Evolutionary conservation across 1,139 yeast genomes (phyloP), one percentile per base, ranked within the genome.

Genomic region (Scheffersomyces cryptocercus): DNA sequence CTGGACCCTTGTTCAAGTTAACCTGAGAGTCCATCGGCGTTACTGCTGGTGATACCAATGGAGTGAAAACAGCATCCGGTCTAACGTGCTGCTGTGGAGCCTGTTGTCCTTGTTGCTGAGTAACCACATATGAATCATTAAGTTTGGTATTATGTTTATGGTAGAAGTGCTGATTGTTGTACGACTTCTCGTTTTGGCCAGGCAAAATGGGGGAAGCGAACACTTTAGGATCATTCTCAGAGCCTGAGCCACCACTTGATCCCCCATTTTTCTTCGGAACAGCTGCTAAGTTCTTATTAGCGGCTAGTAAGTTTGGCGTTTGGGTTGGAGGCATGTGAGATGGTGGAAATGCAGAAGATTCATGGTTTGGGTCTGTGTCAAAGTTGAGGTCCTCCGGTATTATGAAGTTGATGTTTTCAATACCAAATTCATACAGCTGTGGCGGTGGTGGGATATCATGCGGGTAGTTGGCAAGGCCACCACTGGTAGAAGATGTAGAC

Each of bases 11-110:
- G 43, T 60, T 58, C 32, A 49, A 34, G 36, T 61, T 61, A 7
- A 60, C 57, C 38, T 58, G 65, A 15, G 60, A 53, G 31, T 83
- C 89, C 52, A 79, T 57, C 0, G 91, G 90, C 1, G 88, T 81
- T 20, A 79, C 83, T 3, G 86, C 85, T 0, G 95, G 95, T 2
- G 90, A 84, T 10, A 85, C 79, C 41, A 87, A 68, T 0, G 95
- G 95, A 0, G 95, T 86, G 61, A 82, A 85, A 4, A 79, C 77
- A 8, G 75, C 75, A 44, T 73, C 79, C 0, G 79, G 78, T 29
- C 75, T 58, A 1, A 75, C 68, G 46, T 70, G 73, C 37, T 59
- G 69, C 34, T 30, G 52, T 11, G 38, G 52, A 2, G 34, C 33
- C 28, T 29, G 38, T 9, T 32, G 40, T 24, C 29, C 30, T 36